Conservation (phyloP, 208 protist species). For the Trypanosomatidae sp. region DNA sequence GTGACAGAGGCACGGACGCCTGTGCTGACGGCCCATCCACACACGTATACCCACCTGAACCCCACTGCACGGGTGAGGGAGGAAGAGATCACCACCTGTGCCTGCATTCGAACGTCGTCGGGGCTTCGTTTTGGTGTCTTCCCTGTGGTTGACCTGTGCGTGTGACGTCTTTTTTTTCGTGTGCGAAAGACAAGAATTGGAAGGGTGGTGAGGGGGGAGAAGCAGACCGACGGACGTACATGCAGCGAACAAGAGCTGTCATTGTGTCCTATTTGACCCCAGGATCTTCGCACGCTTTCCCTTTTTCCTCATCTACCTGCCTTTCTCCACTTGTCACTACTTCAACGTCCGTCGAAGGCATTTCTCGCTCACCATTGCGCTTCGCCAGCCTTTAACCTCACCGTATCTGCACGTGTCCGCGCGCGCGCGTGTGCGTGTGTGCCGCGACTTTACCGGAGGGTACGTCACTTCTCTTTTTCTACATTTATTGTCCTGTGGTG, state of each 20-base stretch:
- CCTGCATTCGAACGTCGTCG: not conserved
- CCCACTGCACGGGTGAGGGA: not conserved
- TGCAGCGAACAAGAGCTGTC: not conserved
- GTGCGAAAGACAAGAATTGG: not conserved
- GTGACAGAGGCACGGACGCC: not conserved
- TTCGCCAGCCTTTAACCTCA: conserved; percentile 1
- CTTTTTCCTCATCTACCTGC: conserved; percentile 1
- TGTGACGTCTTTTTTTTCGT: not conserved
- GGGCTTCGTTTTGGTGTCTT: not conserved
- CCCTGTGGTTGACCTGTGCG: not conserved
- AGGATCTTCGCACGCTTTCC: not conserved
- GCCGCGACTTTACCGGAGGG: not conserved
- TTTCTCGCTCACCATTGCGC: not conserved
- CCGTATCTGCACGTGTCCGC: conserved; percentile 34
- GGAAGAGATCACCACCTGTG: not conserved
- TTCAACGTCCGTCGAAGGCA: conserved; percentile 9
- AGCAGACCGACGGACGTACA: not conserved
- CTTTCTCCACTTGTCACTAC: not conserved
- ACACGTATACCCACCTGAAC: not conserved
- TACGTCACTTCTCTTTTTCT: not conserved
- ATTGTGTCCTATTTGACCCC: not conserved
- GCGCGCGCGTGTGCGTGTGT: conserved; percentile 12
- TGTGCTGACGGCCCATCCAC: too few relatives aligned
- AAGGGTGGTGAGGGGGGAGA: not conserved
- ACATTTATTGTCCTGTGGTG: conserved; percentile 1